Conservation (phyloP, 1,284 basidiomycete genomes). For the Cystobasidiaceae sp. region DNA sequence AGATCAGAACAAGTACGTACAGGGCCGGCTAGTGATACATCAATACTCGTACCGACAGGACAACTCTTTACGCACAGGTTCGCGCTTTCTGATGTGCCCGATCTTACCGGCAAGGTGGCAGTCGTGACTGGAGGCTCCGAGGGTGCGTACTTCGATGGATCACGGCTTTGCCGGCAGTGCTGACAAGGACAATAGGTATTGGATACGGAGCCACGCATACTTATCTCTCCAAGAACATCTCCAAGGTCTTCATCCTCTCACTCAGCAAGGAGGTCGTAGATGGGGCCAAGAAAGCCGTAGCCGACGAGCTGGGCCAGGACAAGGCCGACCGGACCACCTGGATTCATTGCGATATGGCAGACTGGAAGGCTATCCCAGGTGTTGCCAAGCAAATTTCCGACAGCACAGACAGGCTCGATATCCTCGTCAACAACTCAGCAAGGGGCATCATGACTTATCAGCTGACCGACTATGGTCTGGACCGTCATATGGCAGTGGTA, state of each 20-base stretch:
- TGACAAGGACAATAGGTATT: neutral
- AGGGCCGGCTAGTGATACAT: neutral
- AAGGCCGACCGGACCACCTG: constrained; percentile 26
- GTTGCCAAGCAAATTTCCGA: constrained; percentile 29
- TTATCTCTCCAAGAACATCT: constrained; percentile 16
- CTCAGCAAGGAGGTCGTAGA: constrained; percentile 21
- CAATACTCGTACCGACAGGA: neutral
- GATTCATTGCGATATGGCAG: constrained; percentile 22
- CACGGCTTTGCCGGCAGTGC: too few relatives aligned
- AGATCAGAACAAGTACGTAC: constrained; percentile 12
- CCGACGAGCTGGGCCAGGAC: constrained; percentile 26
- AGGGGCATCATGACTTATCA: constrained; percentile 33
- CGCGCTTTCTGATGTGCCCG: constrained; percentile 45
- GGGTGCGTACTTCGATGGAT: constrained; percentile 29
- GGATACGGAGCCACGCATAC: constrained; percentile 26
- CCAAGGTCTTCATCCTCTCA: constrained; percentile 28
- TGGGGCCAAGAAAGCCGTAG: constrained; percentile 18
- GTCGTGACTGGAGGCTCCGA: constrained; percentile 45
- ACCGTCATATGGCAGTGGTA: constrained; percentile 23
- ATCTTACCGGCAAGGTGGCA: constrained; percentile 45
- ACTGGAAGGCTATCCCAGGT: constrained; percentile 23
- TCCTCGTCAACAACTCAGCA: constrained; percentile 29
- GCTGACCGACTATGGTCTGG: constrained; percentile 22
- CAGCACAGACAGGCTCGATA: constrained; percentile 27
- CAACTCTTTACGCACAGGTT: constrained; percentile 45